Percentiles rank a stretch among this genome's conserved stretches.
These are phyloP conservation scores for Gossypium arboreum DNA, from an alignment of 345 rosid species.

Conservation along the genomic window DNA sequence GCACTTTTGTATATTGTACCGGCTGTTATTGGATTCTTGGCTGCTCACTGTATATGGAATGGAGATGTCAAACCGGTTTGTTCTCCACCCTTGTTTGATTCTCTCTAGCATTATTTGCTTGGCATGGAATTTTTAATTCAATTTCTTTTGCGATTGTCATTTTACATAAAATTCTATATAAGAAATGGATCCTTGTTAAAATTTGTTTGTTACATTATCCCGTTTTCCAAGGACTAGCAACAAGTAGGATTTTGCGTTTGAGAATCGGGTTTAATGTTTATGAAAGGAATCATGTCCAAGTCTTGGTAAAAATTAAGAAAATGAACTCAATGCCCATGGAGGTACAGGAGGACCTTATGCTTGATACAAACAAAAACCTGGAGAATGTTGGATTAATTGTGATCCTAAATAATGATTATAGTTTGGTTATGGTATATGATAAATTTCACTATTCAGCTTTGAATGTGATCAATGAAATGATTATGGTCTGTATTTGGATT, in stretches of 20 bases:
- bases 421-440: neutral
- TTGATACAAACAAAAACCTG: neutral
- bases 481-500: neutral
- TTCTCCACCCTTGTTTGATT: slow-evolving; percentile 7
- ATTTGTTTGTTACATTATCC: neutral
- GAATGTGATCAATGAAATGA: neutral
- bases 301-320: no score
- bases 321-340: no score
- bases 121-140: neutral
- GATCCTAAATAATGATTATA: neutral
- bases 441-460: neutral
- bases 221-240: neutral
- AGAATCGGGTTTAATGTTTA: no score
- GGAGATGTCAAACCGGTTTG: slow-evolving; percentile 95
- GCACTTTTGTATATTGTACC: slow-evolving; percentile 97
- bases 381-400: neutral
- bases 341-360: no score
- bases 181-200: neutral
- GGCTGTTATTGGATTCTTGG: slow-evolving; percentile 84
- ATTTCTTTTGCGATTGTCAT: neutral
- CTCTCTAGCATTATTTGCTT: neutral
- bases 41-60: slow-evolving; percentile 84
- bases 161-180: neutral
- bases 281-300: no score
- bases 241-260: no score